Percentiles rank a stretch among this genome's conserved stretches.
Evolutionary conservation across 495 filamentous ascomycete species (phyloP).

Genomic region (Astrocystis sublimbata): DNA sequence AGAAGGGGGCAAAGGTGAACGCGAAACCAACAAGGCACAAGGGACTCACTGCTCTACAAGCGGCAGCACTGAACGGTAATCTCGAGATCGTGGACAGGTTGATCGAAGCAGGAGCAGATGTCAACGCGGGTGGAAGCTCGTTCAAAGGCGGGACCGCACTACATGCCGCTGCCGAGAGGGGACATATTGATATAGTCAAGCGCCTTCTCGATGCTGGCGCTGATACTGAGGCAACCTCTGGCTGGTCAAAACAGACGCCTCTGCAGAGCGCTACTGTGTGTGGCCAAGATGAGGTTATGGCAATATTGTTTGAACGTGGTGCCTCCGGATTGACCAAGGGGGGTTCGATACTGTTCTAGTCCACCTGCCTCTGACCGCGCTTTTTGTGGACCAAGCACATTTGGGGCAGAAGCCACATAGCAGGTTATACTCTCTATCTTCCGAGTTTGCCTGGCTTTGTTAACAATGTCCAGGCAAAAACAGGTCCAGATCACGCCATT

Average conservation of each 20-base stretch:
- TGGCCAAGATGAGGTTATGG: slow-evolving; percentile 12
- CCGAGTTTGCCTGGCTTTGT: not conserved
- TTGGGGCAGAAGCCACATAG: not conserved
- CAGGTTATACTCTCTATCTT: not conserved
- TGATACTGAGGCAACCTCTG: slow-evolving; percentile 12
- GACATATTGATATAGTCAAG: slow-evolving; percentile 25
- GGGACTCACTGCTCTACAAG: slow-evolving; percentile 38
- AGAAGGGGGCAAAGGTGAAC: slow-evolving; percentile 27
- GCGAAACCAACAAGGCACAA: slow-evolving; percentile 22
- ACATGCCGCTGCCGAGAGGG: slow-evolving; percentile 29
- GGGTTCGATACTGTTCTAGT: slow-evolving; percentile 16
- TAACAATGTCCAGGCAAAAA: not conserved
- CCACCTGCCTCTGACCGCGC: not conserved
- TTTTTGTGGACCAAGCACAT: not conserved
- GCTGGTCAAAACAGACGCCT: slow-evolving; percentile 17
- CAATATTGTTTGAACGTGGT: not conserved
- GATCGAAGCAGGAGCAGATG: slow-evolving; percentile 31
- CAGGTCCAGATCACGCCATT: not conserved
- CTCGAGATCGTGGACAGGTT: slow-evolving; percentile 26
- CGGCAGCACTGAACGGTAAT: slow-evolving; percentile 27
- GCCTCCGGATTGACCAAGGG: not conserved
- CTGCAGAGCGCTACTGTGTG: slow-evolving; percentile 14
- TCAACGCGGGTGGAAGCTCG: slow-evolving; percentile 28
- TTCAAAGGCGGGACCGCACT: slow-evolving; percentile 28
- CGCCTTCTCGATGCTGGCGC: slow-evolving; percentile 21